phyloP scores from a whole-genome alignment of 1,284 basidiomycete genomes.

The Rhodotorula mucilaginosa region DNA sequence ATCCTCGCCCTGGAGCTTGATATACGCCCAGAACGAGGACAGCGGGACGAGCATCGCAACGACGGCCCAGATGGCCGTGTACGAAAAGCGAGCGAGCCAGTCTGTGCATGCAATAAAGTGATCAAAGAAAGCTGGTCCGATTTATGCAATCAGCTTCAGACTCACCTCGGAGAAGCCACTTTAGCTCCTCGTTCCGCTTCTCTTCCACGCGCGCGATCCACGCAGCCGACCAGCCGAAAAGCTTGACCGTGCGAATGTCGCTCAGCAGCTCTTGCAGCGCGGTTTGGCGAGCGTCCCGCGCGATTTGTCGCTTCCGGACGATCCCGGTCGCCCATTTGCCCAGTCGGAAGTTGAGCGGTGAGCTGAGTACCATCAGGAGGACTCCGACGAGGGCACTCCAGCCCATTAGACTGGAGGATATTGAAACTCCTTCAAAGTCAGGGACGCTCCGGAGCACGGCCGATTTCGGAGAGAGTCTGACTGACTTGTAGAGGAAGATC shows the following conservation, averaged over 20 bases:
- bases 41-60: slow-evolving; percentile 33
- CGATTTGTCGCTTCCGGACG: background rate
- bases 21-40: slow-evolving; percentile 35
- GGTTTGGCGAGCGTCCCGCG: slow-evolving; percentile 28
- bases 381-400: slow-evolving; percentile 81
- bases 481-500: slow-evolving; percentile 72
- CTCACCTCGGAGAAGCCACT: slow-evolving; percentile 44
- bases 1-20: slow-evolving; percentile 27
- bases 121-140: slow-evolving; percentile 7
- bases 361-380: slow-evolving; percentile 59
- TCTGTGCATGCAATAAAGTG: slow-evolving; percentile 18
- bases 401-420: slow-evolving; percentile 66
- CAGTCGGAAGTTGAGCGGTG: slow-evolving; percentile 21
- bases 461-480: slow-evolving; percentile 12
- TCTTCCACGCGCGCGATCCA: slow-evolving; percentile 39
- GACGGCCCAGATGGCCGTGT: slow-evolving; percentile 28
- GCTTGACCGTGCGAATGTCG: slow-evolving; percentile 34
- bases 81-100: slow-evolving; percentile 11
- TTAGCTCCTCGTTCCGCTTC: slow-evolving; percentile 42
- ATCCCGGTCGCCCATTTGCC: slow-evolving; percentile 12
- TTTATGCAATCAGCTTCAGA: slow-evolving; percentile 5
- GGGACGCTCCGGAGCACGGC: slow-evolving; percentile 4
- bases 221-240: slow-evolving; percentile 34
- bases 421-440: background rate
- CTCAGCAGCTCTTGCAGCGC: slow-evolving; percentile 32